Base-by-base conservation (phyloP, 2,329 filamentous ascomycete genomes). In the Colletotrichum phormii region DNA sequence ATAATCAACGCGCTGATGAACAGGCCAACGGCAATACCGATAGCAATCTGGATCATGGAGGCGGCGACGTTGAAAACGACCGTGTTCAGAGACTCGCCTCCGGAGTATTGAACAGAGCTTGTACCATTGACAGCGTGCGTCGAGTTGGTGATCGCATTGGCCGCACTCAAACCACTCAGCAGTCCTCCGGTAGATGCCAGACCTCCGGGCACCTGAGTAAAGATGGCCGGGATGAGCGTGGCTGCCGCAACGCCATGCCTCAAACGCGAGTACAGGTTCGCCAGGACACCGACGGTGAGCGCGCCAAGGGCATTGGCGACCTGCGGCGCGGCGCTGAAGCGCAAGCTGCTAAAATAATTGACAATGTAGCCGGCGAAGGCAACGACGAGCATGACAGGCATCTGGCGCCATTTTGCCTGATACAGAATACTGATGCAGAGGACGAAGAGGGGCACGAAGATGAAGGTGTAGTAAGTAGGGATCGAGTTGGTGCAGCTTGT, bases 331-430 rank as follows among this genome's bases (percentile, higher is more conserved):
- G 88, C 89, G 6, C 86, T 83, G 78, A 96, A 94, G 53, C 87
- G 89, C 29, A 87, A 84, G 18, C 89, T 88, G 59, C 89, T 91
- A 82, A 93, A 95, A 82, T 90, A 95, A 79, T 93, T 95, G 76
- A 94, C 92, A 3, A 94, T 82, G 79, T 95, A 96, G 3, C 94
- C 94, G 0, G 89, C 87, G 70, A 93, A 89, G 1, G 93, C 90
- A 67, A 97, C 94, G 59, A 91, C 51, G 2, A 94, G 83, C 93
- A 96, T 96, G 64, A 93, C 86, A 0, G 94, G 94, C 76, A 92
- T 90, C 79, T 97, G 94, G 76, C 91, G 93, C 89, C 91, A 95
- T 80, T 94, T 95, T 51, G 93, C 94, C 77, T 95, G 93, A 79
- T 95, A 95, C 79, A 95, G 90, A 69, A 95, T 84, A 60, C 92